These are phyloP conservation scores for Mallotus japonicus DNA, from an alignment of 441 rosid species.

Conservation along the genomic window DNA sequence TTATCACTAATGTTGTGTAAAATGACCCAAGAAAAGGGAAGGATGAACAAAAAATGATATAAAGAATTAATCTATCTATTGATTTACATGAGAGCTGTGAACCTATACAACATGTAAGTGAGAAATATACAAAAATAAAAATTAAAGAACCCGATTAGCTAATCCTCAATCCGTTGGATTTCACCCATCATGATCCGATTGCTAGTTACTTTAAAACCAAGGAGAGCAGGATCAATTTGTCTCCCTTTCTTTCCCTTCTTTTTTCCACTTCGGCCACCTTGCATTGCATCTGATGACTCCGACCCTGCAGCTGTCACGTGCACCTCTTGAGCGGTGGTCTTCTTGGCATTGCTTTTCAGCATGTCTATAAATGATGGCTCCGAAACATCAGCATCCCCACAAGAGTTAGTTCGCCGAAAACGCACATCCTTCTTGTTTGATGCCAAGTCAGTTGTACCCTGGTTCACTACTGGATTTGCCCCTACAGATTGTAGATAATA, in stretches of 20 bases:
- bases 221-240: constrained; percentile 77
- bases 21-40: background rate
- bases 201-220: constrained; percentile 84
- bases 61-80: background rate
- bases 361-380: constrained; percentile 52
- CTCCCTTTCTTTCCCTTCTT: constrained; percentile 87
- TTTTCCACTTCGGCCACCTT: constrained; percentile 52
- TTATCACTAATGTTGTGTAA: background rate
- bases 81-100: constrained; percentile 1
- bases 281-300: constrained; percentile 40
- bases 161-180: constrained; percentile 69
- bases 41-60: background rate
- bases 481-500: constrained; percentile 8
- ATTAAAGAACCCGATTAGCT: constrained; percentile 23
- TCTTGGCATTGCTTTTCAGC: constrained; percentile 44
- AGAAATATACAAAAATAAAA: constrained; percentile 16
- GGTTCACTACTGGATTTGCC: constrained; percentile 16
- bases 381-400: constrained; percentile 36
- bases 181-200: constrained; percentile 88
- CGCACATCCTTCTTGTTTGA: constrained; percentile 34
- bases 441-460: constrained; percentile 14
- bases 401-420: constrained; percentile 41
- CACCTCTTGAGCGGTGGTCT: constrained; percentile 16
- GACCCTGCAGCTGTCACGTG: constrained; percentile 23
- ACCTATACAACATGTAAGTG: constrained; percentile 33